Conservation (phyloP, 768 basidiomycete genomes). For the Rhizopogon sp. region DNA sequence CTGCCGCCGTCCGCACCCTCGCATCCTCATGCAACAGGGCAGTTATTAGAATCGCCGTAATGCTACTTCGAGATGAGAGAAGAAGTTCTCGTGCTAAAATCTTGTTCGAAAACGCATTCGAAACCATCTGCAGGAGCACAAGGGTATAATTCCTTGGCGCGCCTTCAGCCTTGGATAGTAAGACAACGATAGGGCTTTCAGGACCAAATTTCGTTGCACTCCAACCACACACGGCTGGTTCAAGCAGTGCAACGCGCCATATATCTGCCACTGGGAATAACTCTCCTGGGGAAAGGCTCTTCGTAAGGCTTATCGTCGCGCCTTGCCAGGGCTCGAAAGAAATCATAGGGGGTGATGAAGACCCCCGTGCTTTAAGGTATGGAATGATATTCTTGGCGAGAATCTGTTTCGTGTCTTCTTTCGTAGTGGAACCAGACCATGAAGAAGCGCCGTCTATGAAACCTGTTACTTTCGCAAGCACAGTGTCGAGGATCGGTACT, state of each 20-base stretch:
- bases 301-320: constrained; percentile 37
- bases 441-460: constrained; percentile 52
- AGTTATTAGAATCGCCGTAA: constrained; percentile 58
- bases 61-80: constrained; percentile 20
- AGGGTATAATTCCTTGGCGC: constrained; percentile 53
- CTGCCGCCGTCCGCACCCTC: constrained; percentile 70
- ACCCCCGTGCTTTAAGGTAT: constrained; percentile 56
- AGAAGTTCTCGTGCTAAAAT: constrained; percentile 38
- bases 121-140: constrained; percentile 60
- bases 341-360: constrained; percentile 32
- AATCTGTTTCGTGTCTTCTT: constrained; percentile 41
- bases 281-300: constrained; percentile 43
- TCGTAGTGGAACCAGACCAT: constrained; percentile 24
- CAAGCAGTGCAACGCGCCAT: constrained; percentile 74
- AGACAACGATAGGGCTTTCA: constrained; percentile 37
- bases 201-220: constrained; percentile 26
- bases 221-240: constrained; percentile 53
- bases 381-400: constrained; percentile 48
- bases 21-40: constrained; percentile 66
- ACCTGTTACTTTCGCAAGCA: constrained; percentile 53
- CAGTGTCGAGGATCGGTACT: constrained; percentile 62
- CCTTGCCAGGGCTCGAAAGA: constrained; percentile 46
- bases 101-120: constrained; percentile 57
- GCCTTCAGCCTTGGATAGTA: constrained; percentile 42
- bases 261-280: constrained; percentile 83